A percentile compares a stretch with the other conserved stretches of the same genome.
Conservation (phyloP, 129 eudicot species). For the Ambrosia artemisiifolia region DNA sequence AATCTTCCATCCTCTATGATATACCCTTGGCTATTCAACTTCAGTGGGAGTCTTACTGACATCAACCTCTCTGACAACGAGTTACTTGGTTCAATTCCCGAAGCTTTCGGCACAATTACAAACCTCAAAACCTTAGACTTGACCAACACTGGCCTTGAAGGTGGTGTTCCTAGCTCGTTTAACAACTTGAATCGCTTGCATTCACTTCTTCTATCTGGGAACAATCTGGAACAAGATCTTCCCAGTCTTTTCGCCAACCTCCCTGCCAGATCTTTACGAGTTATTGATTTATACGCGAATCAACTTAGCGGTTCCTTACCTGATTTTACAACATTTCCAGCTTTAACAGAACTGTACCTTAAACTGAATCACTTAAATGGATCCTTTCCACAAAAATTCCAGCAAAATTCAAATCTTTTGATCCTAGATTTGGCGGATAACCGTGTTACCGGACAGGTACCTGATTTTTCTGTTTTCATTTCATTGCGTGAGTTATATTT, state of each 20-base stretch:
- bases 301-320: conserved; percentile 31
- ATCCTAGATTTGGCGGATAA: conserved; percentile 30
- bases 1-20: conserved; percentile 15
- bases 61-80: conserved; percentile 25
- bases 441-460: conserved; percentile 33
- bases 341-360: conserved; percentile 27
- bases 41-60: conserved; percentile 22
- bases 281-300: conserved; percentile 24
- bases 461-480: conserved; percentile 28
- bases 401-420: conserved; percentile 28
- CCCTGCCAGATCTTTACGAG: conserved; percentile 9
- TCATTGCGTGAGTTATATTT: conserved; percentile 21
- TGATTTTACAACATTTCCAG: conserved; percentile 29
- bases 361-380: conserved; percentile 32
- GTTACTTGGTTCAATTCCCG: conserved; percentile 24
- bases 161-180: conserved; percentile 29
- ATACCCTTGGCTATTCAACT: conserved; percentile 30
- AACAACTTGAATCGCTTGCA: conserved; percentile 18
- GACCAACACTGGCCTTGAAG: conserved; percentile 23
- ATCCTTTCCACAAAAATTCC: conserved; percentile 22
- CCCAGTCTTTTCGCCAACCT: conserved; percentile 19
- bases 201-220: conserved; percentile 20
- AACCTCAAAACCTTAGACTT: conserved; percentile 28
- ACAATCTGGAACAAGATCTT: conserved; percentile 25
- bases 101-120: conserved; percentile 20